These are phyloP conservation scores for Cucurbita moschata DNA, from an alignment of 306 rosid species.

Conservation along the genomic window DNA sequence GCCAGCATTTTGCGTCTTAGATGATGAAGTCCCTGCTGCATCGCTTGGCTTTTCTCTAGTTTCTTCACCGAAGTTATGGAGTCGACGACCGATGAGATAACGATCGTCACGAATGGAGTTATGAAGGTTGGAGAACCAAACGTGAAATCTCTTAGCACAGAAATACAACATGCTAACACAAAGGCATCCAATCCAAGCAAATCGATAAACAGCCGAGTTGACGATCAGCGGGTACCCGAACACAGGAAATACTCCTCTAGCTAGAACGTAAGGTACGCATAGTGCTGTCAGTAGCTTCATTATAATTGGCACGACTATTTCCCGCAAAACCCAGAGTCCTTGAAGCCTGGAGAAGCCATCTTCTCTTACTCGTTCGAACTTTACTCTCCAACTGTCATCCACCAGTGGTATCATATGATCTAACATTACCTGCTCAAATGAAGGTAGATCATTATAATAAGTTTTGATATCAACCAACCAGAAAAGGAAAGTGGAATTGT, in stretches of 20 bases:
- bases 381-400: conserved; percentile 89
- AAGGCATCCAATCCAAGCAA: conserved; percentile 97
- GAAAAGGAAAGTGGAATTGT: not conserved
- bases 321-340: conserved; percentile 93
- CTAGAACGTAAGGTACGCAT: conserved; percentile 82
- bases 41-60: conserved; percentile 22
- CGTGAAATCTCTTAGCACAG: conserved; percentile 89
- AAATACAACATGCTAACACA: conserved; percentile 66
- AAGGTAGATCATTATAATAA: not conserved
- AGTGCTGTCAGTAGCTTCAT: conserved; percentile 89
- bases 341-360: conserved; percentile 94
- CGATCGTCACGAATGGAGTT: conserved; percentile 96
- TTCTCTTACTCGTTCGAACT: conserved; percentile 92
- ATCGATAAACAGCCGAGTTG: conserved; percentile 92
- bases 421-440: conserved; percentile 64
- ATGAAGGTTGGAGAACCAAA: conserved; percentile 98
- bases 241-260: conserved; percentile 86
- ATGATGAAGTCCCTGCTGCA: conserved; percentile 19
- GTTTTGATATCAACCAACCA: not conserved
- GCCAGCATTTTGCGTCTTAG: conserved; percentile 23
- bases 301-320: conserved; percentile 87
- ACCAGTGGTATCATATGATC: conserved; percentile 97
- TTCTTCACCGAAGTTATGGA: conserved; percentile 85
- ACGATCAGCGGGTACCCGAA: conserved; percentile 88
- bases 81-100: conserved; percentile 76